Conservation (phyloP, 345 rosid genomes). For the Syzygium oleosum region DNA sequence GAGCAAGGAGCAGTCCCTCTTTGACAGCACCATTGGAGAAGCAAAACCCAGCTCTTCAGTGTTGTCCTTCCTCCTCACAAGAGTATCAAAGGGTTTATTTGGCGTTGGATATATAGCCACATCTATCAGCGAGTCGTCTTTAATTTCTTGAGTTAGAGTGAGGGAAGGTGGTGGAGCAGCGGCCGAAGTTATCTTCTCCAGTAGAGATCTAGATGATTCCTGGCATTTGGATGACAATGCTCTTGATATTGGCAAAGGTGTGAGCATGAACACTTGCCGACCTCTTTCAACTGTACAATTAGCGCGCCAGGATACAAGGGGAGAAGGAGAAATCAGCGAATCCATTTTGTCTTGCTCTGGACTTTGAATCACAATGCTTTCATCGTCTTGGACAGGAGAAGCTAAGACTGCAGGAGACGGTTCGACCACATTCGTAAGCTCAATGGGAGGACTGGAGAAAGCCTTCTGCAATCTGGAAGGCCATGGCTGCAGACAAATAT, state of each 20-base stretch:
- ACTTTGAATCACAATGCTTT: constrained; percentile 38
- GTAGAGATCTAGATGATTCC: constrained; percentile 21
- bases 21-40: constrained; percentile 30
- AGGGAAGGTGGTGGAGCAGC: constrained; percentile 22
- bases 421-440: constrained; percentile 13
- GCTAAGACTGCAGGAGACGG: constrained; percentile 12
- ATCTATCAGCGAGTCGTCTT: constrained; percentile 24
- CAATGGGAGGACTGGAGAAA: constrained; percentile 12
- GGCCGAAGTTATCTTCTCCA: constrained; percentile 22
- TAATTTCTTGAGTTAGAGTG: constrained; percentile 22
- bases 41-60: constrained; percentile 13
- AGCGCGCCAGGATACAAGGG: constrained; percentile 83
- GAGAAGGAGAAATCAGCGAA: constrained; percentile 82
- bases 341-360: constrained; percentile 41
- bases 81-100: constrained; percentile 12
- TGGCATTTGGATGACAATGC: constrained; percentile 36
- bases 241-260: constrained; percentile 69
- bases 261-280: constrained; percentile 71
- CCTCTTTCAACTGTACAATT: constrained; percentile 49
- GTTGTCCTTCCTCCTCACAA: not conserved
- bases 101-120: constrained; percentile 17
- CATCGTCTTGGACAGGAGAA: constrained; percentile 17
- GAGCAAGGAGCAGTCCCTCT: constrained; percentile 30
- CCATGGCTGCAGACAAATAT: constrained; percentile 67
- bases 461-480: constrained; percentile 49